Evolutionary conservation across 129 eudicot genomes (phyloP).

Genomic region (Chrysanthemum seticuspe): DNA sequence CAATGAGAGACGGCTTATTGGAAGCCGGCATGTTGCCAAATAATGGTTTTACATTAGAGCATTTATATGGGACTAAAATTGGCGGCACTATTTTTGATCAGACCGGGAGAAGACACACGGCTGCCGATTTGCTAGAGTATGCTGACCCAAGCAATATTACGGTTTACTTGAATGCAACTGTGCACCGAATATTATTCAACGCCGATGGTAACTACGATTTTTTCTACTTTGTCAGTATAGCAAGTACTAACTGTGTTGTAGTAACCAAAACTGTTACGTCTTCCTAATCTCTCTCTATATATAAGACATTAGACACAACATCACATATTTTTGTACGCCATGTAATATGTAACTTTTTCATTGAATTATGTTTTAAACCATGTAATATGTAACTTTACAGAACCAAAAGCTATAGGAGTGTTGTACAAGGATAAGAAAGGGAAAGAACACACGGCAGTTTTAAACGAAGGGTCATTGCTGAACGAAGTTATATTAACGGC

Average conservation of each 20-base stretch:
- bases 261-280: not conserved
- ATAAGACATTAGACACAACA: not conserved
- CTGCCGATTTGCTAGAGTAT: slow-evolving; percentile 81
- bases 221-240: slow-evolving; percentile 2
- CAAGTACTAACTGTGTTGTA: no score
- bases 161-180: slow-evolving; percentile 63
- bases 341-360: no score
- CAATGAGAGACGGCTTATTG: slow-evolving; percentile 74
- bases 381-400: slow-evolving; percentile 26
- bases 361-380: no score
- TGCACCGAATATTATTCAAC: slow-evolving; percentile 52
- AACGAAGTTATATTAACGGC: slow-evolving; percentile 74
- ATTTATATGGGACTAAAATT: slow-evolving; percentile 65
- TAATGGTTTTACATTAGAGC: slow-evolving; percentile 66
- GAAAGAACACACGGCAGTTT: slow-evolving; percentile 46
- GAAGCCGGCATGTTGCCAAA: slow-evolving; percentile 62
- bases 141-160: slow-evolving; percentile 53
- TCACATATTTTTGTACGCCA: not conserved
- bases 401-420: slow-evolving; percentile 66
- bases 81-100: slow-evolving; percentile 80
- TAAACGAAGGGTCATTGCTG: slow-evolving; percentile 35
- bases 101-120: slow-evolving; percentile 67
- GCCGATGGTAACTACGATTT: slow-evolving; percentile 35
- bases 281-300: not conserved
- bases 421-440: slow-evolving; percentile 52